Evolutionary conservation across 2,329 filamentous ascomycete genomes (phyloP).

Genomic region (Sporothrix dimorphospora): DNA sequence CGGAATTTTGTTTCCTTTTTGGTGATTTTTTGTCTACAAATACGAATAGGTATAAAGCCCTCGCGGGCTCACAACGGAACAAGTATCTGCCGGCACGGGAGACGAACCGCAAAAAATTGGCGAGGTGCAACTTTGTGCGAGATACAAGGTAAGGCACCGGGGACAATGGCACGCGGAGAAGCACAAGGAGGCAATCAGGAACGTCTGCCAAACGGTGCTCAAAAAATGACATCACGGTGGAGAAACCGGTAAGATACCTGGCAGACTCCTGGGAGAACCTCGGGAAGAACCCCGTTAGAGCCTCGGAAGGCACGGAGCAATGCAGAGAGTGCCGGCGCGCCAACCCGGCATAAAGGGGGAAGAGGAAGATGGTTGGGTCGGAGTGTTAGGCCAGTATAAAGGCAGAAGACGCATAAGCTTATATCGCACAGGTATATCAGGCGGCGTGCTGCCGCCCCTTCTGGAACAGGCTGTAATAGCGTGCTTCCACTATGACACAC

Average conservation of each 20-base stretch:
- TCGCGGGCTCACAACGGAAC: slow-evolving; percentile 4
- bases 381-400: neutral
- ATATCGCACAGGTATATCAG: slow-evolving; percentile 13
- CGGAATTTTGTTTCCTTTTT: slow-evolving; percentile 10
- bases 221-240: neutral
- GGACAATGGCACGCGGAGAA: neutral
- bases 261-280: neutral
- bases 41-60: neutral
- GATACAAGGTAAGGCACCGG: neutral
- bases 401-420: neutral
- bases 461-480: slow-evolving; percentile 14
- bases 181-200: neutral
- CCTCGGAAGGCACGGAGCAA: neutral
- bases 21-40: neutral
- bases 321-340: neutral
- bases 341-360: neutral
- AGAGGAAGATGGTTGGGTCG: no score
- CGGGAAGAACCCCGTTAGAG: neutral
- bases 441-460: neutral
- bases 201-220: neutral
- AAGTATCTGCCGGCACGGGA: slow-evolving; percentile 17
- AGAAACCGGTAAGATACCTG: neutral
- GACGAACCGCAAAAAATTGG: slow-evolving; percentile 4
- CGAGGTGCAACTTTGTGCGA: neutral
- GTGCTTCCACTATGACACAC: neutral